Evolutionary conservation across 345 rosid genomes (phyloP).

Genomic region (Durio zibethinus): DNA sequence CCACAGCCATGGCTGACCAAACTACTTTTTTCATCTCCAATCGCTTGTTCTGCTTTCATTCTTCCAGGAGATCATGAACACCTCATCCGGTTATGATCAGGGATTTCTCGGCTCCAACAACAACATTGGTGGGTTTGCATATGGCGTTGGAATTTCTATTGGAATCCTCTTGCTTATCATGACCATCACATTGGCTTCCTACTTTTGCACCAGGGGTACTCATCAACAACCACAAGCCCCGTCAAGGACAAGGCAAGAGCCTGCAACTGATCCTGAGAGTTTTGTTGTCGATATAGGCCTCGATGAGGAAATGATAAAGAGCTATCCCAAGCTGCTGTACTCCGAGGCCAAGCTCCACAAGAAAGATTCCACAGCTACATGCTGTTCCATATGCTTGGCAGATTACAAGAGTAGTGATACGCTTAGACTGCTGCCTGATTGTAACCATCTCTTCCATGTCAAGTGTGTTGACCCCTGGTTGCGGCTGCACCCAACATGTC

Average conservation of each 20-base stretch:
- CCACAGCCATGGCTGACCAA: constrained; percentile 35
- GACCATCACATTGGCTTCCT: constrained; percentile 46
- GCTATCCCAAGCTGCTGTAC: constrained; percentile 71
- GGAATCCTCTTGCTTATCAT: constrained; percentile 50
- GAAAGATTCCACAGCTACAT: constrained; percentile 42
- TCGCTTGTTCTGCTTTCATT: background rate
- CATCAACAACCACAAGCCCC: background rate
- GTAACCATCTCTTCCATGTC: constrained; percentile 71
- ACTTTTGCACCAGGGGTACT: constrained; percentile 32
- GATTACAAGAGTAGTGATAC: constrained; percentile 61
- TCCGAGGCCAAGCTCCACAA: constrained; percentile 49
- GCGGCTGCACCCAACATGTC: constrained; percentile 70
- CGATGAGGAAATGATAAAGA: constrained; percentile 62
- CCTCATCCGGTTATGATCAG: background rate
- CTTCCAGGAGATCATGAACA: constrained; percentile 9
- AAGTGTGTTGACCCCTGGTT: constrained; percentile 90
- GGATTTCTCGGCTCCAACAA: constrained; percentile 25
- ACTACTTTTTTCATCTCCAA: background rate
- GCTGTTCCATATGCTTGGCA: constrained; percentile 81
- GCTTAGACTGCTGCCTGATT: constrained; percentile 67
- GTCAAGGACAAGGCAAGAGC: background rate
- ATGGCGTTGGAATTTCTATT: constrained; percentile 45
- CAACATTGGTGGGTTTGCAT: constrained; percentile 42
- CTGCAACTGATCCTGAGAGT: constrained; percentile 9
- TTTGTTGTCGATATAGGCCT: constrained; percentile 48